A percentile compares a stretch with the other conserved stretches of the same genome.
phyloP scores from a whole-genome alignment of 495 filamentous ascomycete species.

The Penicillium mononematosum region DNA sequence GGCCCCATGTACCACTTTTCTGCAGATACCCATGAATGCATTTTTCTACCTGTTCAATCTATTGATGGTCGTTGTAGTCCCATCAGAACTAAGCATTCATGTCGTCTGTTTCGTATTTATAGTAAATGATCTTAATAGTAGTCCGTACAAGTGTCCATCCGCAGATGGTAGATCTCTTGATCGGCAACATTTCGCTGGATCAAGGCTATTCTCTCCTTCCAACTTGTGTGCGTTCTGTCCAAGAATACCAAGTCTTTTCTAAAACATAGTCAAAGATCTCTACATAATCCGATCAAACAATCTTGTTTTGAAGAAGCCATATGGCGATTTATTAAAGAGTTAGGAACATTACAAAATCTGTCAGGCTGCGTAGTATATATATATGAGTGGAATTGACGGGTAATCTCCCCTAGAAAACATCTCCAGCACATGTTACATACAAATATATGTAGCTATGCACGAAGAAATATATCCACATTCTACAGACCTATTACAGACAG shows the following conservation, averaged over 20 bases:
- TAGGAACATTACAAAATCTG: not conserved
- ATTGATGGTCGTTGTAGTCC: constrained; percentile 21
- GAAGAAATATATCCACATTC: not conserved
- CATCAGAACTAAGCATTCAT: constrained; percentile 31
- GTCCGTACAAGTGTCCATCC: not conserved
- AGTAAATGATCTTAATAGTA: not conserved
- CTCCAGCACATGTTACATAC: not conserved
- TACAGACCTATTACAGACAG: constrained; percentile 44
- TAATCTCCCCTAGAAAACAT: not conserved
- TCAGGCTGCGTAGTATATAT: not conserved
- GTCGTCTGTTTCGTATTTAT: constrained; percentile 20
- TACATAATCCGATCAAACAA: not conserved
- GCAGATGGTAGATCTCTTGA: not conserved
- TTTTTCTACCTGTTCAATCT: constrained; percentile 39
- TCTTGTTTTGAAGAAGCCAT: not conserved
- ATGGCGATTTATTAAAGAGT: no score
- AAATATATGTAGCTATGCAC: not conserved
- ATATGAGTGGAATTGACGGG: not conserved
- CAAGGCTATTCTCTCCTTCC: not conserved
- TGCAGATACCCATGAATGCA: constrained; percentile 54
- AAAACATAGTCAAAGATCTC: not conserved
- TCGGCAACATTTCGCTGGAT: no score
- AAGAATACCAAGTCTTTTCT: not conserved
- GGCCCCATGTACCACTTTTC: constrained; percentile 39
- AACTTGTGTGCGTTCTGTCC: not conserved